These are phyloP conservation scores for Biscogniauxia sp. DNA, from an alignment of 2,329 filamentous ascomycete genomes.

Conservation along the genomic window DNA sequence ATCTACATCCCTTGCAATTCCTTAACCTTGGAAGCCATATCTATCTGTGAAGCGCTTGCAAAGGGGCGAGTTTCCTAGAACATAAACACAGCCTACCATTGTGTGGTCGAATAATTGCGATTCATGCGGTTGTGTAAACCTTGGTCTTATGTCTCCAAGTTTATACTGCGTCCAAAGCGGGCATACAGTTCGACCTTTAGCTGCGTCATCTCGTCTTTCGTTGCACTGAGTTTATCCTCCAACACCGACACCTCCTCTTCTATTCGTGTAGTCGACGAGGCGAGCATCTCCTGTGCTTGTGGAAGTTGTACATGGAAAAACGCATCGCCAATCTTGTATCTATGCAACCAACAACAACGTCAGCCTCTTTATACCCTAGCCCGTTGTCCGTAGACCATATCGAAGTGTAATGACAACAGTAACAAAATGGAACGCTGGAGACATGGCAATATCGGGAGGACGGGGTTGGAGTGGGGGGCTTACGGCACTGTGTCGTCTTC, in stretches of 20 bases:
- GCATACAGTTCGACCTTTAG: constrained; percentile 93
- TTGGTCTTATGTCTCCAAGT: constrained; percentile 74
- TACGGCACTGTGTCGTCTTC: constrained; percentile 93
- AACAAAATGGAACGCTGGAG: background rate
- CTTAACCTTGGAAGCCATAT: background rate
- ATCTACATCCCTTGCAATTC: no score
- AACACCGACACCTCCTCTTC: constrained; percentile 73
- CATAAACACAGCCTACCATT: background rate
- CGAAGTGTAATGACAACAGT: background rate
- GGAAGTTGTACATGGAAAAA: constrained; percentile 84
- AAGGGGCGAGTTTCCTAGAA: background rate
- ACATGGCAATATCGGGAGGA: constrained; percentile 1
- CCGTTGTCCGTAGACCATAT: background rate
- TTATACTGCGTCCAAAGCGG: constrained; percentile 94
- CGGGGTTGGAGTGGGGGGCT: constrained; percentile 31
- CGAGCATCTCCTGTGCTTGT: constrained; percentile 84
- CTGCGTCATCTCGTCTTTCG: constrained; percentile 83
- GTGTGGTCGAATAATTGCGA: background rate
- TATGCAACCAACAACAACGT: constrained; percentile 36
- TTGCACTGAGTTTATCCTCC: constrained; percentile 70
- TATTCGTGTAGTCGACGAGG: constrained; percentile 66
- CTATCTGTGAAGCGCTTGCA: background rate
- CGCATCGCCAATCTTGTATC: constrained; percentile 94
- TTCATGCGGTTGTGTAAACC: background rate
- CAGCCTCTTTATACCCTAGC: background rate